Conservation (phyloP, 164 flowering plant genomes). For the Brasenia schreberi region DNA sequence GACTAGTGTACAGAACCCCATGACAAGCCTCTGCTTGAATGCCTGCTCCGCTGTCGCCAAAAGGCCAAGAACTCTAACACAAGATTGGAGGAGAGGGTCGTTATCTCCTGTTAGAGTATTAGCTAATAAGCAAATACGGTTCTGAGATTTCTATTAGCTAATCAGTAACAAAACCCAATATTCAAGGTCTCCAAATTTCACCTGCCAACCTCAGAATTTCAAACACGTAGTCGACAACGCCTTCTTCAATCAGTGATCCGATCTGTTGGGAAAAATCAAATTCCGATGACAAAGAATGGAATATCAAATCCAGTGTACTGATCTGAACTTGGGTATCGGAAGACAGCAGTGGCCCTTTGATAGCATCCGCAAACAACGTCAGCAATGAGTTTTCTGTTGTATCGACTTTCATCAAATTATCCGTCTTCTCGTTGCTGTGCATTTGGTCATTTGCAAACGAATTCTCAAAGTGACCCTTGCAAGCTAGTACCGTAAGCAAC, state of each 20-base stretch:
- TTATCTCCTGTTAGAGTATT: constrained; percentile 30
- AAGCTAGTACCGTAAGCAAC: constrained; percentile 54
- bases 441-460: constrained; percentile 18
- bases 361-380: constrained; percentile 71
- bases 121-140: not conserved
- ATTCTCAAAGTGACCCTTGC: constrained; percentile 34
- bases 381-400: constrained; percentile 21
- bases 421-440: constrained; percentile 21
- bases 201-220: constrained; percentile 87
- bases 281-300: constrained; percentile 43
- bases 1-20: constrained; percentile 76
- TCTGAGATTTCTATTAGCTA: not conserved
- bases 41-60: constrained; percentile 51
- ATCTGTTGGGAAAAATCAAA: constrained; percentile 19
- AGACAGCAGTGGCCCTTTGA: constrained; percentile 90
- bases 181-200: constrained; percentile 7
- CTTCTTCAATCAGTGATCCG: constrained; percentile 61
- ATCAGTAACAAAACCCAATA: not conserved
- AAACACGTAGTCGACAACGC: constrained; percentile 71
- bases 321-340: constrained; percentile 70
- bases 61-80: constrained; percentile 62
- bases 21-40: constrained; percentile 57
- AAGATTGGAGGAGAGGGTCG: constrained; percentile 54
- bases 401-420: constrained; percentile 31
- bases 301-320: constrained; percentile 51